phyloP scores from a whole-genome alignment of 2,329 filamentous ascomycete species.

The Penicillium sp. region DNA sequence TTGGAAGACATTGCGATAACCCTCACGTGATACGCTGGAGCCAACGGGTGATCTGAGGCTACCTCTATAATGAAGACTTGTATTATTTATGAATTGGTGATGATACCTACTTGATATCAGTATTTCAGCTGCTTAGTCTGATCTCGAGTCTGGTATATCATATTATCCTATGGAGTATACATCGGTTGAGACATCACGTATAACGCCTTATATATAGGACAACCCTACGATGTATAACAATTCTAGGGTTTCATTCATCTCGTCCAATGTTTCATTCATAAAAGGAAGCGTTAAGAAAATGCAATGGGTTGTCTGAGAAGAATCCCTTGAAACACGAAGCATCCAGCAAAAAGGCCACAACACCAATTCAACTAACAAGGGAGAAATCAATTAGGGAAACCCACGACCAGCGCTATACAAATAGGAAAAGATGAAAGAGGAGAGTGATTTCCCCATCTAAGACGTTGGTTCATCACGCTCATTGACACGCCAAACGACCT shows the following conservation, averaged over 20 bases:
- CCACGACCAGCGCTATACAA: slow-evolving; percentile 38
- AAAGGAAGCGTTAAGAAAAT: slow-evolving; percentile 5
- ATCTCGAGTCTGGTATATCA: not conserved
- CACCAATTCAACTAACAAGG: slow-evolving; percentile 18
- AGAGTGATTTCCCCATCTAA: slow-evolving; percentile 25
- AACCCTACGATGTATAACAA: not conserved
- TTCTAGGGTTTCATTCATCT: not conserved
- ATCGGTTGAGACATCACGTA: not conserved
- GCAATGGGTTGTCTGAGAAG: slow-evolving; percentile 18
- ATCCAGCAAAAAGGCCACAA: slow-evolving; percentile 18
- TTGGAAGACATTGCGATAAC: slow-evolving; percentile 4
- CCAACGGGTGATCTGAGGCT: slow-evolving; percentile 20
- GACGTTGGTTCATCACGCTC: slow-evolving; percentile 29
- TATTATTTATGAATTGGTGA: not conserved
- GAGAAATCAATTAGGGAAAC: slow-evolving; percentile 53
- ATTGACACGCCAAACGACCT: slow-evolving; percentile 30
- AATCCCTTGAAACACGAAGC: slow-evolving; percentile 9
- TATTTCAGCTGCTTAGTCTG: too few species aligned
- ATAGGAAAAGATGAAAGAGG: slow-evolving; percentile 25
- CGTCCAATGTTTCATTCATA: slow-evolving; percentile 7
- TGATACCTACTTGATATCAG: not conserved
- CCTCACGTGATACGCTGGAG: slow-evolving; percentile 26
- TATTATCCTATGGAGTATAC: not conserved
- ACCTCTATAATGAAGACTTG: too few species aligned
- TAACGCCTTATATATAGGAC: not conserved